phyloP scores from a whole-genome alignment of 805 yeast species.

The Candida bentonensis region DNA sequence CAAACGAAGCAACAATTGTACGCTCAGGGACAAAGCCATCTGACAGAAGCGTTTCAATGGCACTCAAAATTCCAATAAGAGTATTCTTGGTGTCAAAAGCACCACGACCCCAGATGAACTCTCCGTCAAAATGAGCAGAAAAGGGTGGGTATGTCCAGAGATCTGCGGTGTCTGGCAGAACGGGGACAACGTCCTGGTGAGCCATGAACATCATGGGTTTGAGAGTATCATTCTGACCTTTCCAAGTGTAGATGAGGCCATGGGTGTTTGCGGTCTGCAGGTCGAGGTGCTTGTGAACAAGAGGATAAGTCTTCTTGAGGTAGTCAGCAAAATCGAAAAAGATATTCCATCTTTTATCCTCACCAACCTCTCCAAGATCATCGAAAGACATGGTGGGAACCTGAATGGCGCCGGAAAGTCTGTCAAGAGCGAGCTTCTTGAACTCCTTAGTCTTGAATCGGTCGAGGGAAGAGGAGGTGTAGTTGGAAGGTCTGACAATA shows the following conservation, averaged over 20 bases:
- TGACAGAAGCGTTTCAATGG: conserved; percentile 41
- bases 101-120: conserved; percentile 63
- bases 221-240: conserved; percentile 35
- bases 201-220: conserved; percentile 62
- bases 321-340: conserved; percentile 38
- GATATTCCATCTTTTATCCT: conserved; percentile 35
- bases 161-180: conserved; percentile 36
- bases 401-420: conserved; percentile 36
- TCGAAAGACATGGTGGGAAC: conserved; percentile 56
- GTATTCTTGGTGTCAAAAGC: conserved; percentile 61
- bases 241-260: conserved; percentile 50
- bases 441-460: conserved; percentile 5
- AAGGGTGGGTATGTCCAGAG: conserved; percentile 62
- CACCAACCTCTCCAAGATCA: conserved; percentile 33
- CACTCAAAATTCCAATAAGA: conserved; percentile 50
- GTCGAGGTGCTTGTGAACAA: conserved; percentile 32
- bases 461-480: background rate
- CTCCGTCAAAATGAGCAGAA: conserved; percentile 52
- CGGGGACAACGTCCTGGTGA: conserved; percentile 75
- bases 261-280: conserved; percentile 45
- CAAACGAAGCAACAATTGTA: conserved; percentile 50
- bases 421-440: conserved; percentile 6
- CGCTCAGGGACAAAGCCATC: conserved; percentile 47
- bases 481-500: background rate
- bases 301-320: conserved; percentile 41